Conservation (phyloP, 805 yeast genomes). For the Geotrichum ghanense region DNA sequence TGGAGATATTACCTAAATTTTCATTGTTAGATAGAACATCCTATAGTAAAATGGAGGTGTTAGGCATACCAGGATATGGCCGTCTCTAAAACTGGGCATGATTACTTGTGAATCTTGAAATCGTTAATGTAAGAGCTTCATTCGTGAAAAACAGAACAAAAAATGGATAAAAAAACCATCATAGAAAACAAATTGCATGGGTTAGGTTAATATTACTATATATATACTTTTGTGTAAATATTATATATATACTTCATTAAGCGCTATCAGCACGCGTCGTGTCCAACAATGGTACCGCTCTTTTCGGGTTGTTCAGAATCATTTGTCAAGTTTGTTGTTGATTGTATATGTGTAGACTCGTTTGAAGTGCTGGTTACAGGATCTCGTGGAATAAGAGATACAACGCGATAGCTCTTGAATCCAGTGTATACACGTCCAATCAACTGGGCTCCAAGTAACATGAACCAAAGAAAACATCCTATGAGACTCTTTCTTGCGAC, state of each 20-base stretch:
- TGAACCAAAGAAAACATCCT: not conserved
- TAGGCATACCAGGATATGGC: slow-evolving; percentile 25
- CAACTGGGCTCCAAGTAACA: not conserved
- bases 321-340: too few relatives aligned
- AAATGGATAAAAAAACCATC: not conserved
- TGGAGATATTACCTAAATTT: slow-evolving; percentile 50
- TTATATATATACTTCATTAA: not conserved
- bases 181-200: too few relatives aligned
- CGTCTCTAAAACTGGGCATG: slow-evolving; percentile 29
- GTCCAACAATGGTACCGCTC: too few relatives aligned
- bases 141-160: too few relatives aligned
- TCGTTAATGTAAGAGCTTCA: too few relatives aligned
- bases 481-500: not conserved
- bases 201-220: not conserved
- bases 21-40: too few relatives aligned
- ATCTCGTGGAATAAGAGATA: not conserved
- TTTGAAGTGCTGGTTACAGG: too few relatives aligned
- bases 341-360: too few relatives aligned
- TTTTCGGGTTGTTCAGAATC: too few relatives aligned
- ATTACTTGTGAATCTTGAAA: not conserved
- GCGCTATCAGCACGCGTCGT: too few relatives aligned
- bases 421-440: not conserved
- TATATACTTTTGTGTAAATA: not conserved
- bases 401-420: not conserved
- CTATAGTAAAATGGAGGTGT: not conserved